A percentile compares a stretch with the other conserved stretches of the same genome.
Evolutionary conservation across 495 filamentous ascomycete genomes (phyloP).

Genomic region (Penicillium paxilli): DNA sequence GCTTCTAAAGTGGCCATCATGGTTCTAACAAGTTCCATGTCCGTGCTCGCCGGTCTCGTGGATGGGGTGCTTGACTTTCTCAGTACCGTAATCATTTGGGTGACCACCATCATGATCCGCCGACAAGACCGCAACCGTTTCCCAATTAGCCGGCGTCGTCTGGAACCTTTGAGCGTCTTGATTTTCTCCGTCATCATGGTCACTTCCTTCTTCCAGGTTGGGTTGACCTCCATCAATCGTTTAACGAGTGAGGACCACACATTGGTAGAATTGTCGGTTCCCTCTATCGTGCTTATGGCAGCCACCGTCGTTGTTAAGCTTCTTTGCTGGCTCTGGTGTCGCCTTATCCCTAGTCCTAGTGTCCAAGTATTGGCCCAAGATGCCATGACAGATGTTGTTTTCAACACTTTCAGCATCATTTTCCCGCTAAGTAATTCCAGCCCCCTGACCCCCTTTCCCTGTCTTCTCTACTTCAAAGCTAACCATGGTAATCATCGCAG

Average conservation of each 20-base stretch:
- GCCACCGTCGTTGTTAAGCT: constrained; percentile 80
- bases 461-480: background rate
- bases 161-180: constrained; percentile 78
- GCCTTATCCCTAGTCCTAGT: constrained; percentile 81
- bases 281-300: constrained; percentile 79
- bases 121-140: constrained; percentile 78
- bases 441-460: background rate
- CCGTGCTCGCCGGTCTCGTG: constrained; percentile 84
- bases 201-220: constrained; percentile 85
- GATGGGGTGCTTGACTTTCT: constrained; percentile 88
- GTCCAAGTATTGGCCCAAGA: constrained; percentile 80
- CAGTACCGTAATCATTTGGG: constrained; percentile 83
- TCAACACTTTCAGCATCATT: constrained; percentile 88
- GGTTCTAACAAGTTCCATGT: constrained; percentile 76
- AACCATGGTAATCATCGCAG: constrained; percentile 30
- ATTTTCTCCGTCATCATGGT: constrained; percentile 85
- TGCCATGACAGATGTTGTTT: constrained; percentile 74
- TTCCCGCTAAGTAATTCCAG: constrained; percentile 32
- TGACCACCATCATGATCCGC: constrained; percentile 72
- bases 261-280: constrained; percentile 68
- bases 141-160: constrained; percentile 73
- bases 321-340: constrained; percentile 88
- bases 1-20: constrained; percentile 79
- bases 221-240: constrained; percentile 66
- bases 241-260: constrained; percentile 64